Percentiles rank a stretch among this genome's conserved stretches.
phyloP scores from a whole-genome alignment of 164 flowering plant genomes.

The Litsea cubeba region DNA sequence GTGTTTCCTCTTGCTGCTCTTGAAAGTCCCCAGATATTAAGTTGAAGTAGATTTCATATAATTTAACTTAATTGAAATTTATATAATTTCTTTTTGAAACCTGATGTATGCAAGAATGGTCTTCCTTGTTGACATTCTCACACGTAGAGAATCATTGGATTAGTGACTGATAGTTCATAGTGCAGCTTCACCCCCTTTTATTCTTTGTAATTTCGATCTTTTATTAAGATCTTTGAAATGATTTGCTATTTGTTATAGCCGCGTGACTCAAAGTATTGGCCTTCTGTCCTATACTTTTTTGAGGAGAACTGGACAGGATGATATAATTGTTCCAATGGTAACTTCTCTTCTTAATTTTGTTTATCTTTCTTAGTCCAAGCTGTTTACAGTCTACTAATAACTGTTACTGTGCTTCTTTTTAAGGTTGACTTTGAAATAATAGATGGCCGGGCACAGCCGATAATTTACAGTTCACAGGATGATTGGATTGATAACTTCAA shows the following conservation, averaged over 20 bases:
- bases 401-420: conserved; percentile 14
- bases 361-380: background rate
- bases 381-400: conserved; percentile 3
- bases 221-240: background rate
- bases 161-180: no score
- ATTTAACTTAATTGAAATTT: no score
- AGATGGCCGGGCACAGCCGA: conserved; percentile 55
- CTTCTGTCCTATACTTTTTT: conserved; percentile 86
- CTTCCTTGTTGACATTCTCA: background rate
- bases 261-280: conserved; percentile 80
- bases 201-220: no score
- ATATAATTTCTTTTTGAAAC: background rate
- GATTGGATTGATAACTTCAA: conserved; percentile 76
- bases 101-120: background rate
- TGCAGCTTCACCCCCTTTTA: no score
- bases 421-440: conserved; percentile 86
- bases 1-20: no score
- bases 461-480: conserved; percentile 59
- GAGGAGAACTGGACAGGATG: conserved; percentile 85
- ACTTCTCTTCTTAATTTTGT: conserved; percentile 3
- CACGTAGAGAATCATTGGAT: no score
- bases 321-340: conserved; percentile 96
- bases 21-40: no score
- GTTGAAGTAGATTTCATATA: no score
- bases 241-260: conserved; percentile 35